Base-by-base conservation (phyloP, 2,329 filamentous ascomycete genomes). In the Ambrosiella xylebori region DNA sequence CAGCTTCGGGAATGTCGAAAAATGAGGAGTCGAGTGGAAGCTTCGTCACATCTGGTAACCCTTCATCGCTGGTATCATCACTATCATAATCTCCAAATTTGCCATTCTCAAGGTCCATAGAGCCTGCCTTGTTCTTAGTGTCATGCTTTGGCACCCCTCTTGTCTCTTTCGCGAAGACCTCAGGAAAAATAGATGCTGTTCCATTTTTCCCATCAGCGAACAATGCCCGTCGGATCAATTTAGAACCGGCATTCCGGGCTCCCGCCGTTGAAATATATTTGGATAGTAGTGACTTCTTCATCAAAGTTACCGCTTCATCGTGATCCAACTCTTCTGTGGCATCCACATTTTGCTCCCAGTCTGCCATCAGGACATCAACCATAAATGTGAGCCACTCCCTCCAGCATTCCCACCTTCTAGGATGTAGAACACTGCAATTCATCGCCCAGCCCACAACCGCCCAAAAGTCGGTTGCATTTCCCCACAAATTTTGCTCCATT, bases 361-460 rank as follows among this genome's bases (percentile, higher is more conserved):
- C 87, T 2, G 74, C 72, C 63, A 93, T 84, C 11, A 96, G 71
- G 6, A 86, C 80, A 64, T 90, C 85, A 4, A 94, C 69, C 76
- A 95, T 85, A 61, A 85, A 82, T 39, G 83, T 78, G 12, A 97
- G 73, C 86, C 88, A 95, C 7, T 80, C 70, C 64, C 77, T 81
- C 89, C 90, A 97, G 65, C 82, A 78, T 54, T 75, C 77, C 91
- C 93, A 97, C 17, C 91, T 78, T 45, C 78, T 76, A 1, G 81
- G 81, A 63, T 91, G 76, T 38, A 78, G 68, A 1, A 85, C 77
- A 56, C 88, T 90, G 71, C 91, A 97, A 66, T 91, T 93, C 68
- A 97, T 89, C 0, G 87, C 85, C 93, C 93, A 97, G 2, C 91
- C 93, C 0, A 93, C 77, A 0, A 87, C 79, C 47, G 82, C 79